phyloP scores from a whole-genome alignment of 805 yeast species.

The Metschnikowia lachancei region DNA sequence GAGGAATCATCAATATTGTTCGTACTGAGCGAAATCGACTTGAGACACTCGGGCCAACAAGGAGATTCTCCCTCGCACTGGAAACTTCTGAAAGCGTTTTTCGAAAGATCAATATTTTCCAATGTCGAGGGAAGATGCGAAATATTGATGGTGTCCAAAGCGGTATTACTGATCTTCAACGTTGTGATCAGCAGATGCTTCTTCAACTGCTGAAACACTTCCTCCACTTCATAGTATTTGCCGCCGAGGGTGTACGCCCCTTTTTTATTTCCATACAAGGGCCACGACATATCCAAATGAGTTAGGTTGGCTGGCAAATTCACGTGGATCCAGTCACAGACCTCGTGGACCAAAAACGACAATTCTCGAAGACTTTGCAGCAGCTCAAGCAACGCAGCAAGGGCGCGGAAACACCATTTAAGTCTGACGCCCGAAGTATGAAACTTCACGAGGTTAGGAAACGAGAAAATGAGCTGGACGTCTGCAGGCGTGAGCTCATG shows the following conservation, averaged over 20 bases:
- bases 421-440: slow-evolving; percentile 29
- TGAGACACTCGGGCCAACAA: slow-evolving; percentile 29
- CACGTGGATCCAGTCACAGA: slow-evolving; percentile 28
- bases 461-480: slow-evolving; percentile 23
- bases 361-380: slow-evolving; percentile 23
- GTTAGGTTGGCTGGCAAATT: slow-evolving; percentile 26
- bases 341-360: slow-evolving; percentile 34
- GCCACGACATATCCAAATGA: slow-evolving; percentile 40
- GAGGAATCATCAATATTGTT: slow-evolving; percentile 23
- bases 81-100: slow-evolving; percentile 22
- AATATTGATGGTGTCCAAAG: slow-evolving; percentile 18
- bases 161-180: too few species aligned
- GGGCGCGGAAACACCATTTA: slow-evolving; percentile 1
- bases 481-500: slow-evolving; percentile 22
- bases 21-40: slow-evolving; percentile 24
- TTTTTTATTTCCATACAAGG: too few species aligned
- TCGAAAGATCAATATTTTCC: slow-evolving; percentile 31
- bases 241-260: too few species aligned
- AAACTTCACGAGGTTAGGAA: slow-evolving; percentile 28
- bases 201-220: too few species aligned
- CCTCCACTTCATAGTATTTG: too few species aligned
- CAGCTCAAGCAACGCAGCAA: slow-evolving; percentile 10
- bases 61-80: slow-evolving; percentile 4
- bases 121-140: slow-evolving; percentile 29
- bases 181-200: too few species aligned